Conservation (phyloP, 306 rosid species). For the Corylus avellana region DNA sequence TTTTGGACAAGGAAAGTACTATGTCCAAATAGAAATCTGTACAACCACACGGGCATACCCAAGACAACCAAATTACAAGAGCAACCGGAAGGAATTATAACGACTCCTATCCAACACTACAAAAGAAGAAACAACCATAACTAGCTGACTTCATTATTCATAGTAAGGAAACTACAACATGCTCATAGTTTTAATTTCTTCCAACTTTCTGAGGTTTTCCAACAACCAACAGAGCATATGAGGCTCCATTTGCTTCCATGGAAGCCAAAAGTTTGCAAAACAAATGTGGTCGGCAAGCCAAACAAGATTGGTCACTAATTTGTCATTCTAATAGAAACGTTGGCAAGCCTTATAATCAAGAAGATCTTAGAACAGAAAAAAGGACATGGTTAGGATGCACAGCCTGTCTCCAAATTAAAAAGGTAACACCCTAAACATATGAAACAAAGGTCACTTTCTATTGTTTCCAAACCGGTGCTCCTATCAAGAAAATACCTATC, state of each 20-base stretch:
- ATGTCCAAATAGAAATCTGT: too few relatives aligned
- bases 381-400: neutral
- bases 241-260: neutral
- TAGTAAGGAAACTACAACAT: neutral
- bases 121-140: neutral
- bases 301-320: neutral
- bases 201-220: neutral
- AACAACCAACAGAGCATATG: neutral
- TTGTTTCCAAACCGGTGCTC: neutral
- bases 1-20: too few relatives aligned
- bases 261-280: neutral
- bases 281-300: neutral
- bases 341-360: neutral
- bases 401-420: neutral
- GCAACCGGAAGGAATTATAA: too few relatives aligned
- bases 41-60: too few relatives aligned
- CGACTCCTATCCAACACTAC: too few relatives aligned
- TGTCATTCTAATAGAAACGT: neutral
- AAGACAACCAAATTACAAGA: too few relatives aligned
- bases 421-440: neutral
- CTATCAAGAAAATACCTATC: neutral
- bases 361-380: neutral
- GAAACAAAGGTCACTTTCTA: neutral
- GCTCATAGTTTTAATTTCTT: neutral
- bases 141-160: neutral